Base-by-base conservation (phyloP, 768 basidiomycete genomes). In the Dendrothele bispora region DNA sequence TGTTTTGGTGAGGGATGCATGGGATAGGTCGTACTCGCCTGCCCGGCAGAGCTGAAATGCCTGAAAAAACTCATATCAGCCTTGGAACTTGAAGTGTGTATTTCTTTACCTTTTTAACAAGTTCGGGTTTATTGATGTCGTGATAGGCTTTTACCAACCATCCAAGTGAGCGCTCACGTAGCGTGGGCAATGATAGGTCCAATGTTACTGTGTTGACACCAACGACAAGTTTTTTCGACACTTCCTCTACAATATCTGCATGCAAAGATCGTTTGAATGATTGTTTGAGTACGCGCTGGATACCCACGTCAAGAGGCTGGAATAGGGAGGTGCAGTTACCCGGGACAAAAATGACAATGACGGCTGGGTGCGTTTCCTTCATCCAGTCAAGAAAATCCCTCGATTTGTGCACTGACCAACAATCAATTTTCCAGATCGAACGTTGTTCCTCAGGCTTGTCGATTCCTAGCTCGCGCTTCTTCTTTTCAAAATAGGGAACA, bases 401-500 rank as follows among this genome's bases (percentile, higher is more conserved):
- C 7, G 64, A 66, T 0, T 63, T 52, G 46, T 75, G 73, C 14
- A 73, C 71, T 0, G 65, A 64, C 64, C 65, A 71, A 27, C 51
- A 43, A 41, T 72, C 66, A 27, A 72, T 67, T 17, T 56, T 47
- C 62, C 62, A 65, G 38, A 70, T 38, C 11, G 37, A 38, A 18
- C 22, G 22, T 21, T 38, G 37, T 38, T 10, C 37, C 11, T 38
- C 37, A 17, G 37, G 10, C 11, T 38, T 21, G 17, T 10, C 17
- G 7, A 60, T 43, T 5, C 43, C 38, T 2, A 61, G 56, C 7
- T 27, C 14, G 3, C 7, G 15, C 42, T 61, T 62, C 21, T 40
- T 36, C 6, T 8, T 10, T 8, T 53, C 53, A 39, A 61, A 65
- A 50, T 66, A 65, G 14, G 63, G 64, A 7, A 52, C 53, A 18